Evolutionary conservation across 2,329 filamentous ascomycete genomes (phyloP), one percentile per base, ranked within the genome.

Genomic region (Cordyceps fumosorosea): DNA sequence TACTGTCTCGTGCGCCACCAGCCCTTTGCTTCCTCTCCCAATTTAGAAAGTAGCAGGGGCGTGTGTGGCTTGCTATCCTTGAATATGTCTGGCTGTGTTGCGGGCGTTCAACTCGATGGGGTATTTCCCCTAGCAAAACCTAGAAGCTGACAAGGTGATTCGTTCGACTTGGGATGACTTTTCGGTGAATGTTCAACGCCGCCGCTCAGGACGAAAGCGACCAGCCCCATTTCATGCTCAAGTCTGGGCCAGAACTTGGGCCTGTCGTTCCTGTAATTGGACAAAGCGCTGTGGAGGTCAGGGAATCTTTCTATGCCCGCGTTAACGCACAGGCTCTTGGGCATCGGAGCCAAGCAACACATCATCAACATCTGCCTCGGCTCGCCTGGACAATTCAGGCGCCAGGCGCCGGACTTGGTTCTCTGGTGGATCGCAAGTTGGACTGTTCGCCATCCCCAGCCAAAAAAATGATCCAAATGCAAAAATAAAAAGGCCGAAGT

Each of bases 401-500:
- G 42, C 16, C 20, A 20, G 16, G 18, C 47, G 51, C 14, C 50
- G 37, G 26, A 44, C 24, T 14, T 44, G 18, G 24, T n/a, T 29
- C 18, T 11, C 11, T 52, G 56, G 22, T 32, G 37, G 24, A 60
- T 60, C 37, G 57, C 50, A 60, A 34, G 26, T 47, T 60, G 57
- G 32, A 45, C 24, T 2, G 48, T 34, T 47, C 50, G 26, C 45
- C 50, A 50, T 45, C n/a, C 22, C 47, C 47, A 29, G 16, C 47
- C 5, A 29, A 29, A 34, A 40, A 18, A 16, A 26, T 51, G 32
- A 52, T 32, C 18, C 18, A 44, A 48, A 51, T 37, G 51, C 52
- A 47, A 52, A 48, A 56, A 56, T 56, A 62, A 53, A 62, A 62
- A 62, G 60, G 53, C 60, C 60, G 60, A 62, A 62, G 60, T 62